phyloP scores from a whole-genome alignment of 108 stramenopile species.

The Stephanodiscus triporus region DNA sequence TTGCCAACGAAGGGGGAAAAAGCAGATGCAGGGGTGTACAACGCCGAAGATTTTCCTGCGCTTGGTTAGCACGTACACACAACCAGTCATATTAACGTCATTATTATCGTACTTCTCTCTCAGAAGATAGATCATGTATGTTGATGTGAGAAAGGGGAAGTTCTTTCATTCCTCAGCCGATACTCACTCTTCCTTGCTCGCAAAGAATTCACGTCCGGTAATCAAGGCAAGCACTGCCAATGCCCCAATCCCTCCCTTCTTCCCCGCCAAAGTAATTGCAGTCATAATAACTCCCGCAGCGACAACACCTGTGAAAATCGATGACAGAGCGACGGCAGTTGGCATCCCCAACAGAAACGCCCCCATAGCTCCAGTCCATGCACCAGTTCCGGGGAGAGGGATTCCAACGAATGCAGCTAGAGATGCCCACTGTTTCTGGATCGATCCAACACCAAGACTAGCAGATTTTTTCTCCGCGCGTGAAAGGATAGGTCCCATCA shows the following conservation, averaged over 20 bases:
- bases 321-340: constrained; percentile 74
- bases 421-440: constrained; percentile 88
- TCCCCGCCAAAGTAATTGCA: constrained; percentile 82
- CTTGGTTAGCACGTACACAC: constrained; percentile 6
- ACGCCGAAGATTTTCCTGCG: constrained; percentile 40
- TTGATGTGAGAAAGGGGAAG: too few species aligned
- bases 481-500: constrained; percentile 81
- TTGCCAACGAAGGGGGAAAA: background rate
- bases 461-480: constrained; percentile 85
- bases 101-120: too few species aligned
- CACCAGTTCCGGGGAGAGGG: constrained; percentile 96
- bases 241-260: constrained; percentile 77
- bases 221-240: constrained; percentile 65
- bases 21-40: constrained; percentile 11
- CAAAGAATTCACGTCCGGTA: constrained; percentile 70
- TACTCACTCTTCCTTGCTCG: constrained; percentile 11
- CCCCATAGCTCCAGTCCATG: constrained; percentile 97
- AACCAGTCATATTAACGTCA: background rate
- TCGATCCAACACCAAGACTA: constrained; percentile 76
- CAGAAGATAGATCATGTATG: too few species aligned
- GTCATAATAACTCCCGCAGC: constrained; percentile 92
- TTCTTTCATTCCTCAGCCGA: constrained; percentile 3
- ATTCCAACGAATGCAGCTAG: constrained; percentile 95
- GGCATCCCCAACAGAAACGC: constrained; percentile 95
- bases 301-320: constrained; percentile 92